phyloP scores from a whole-genome alignment of 306 rosid species.

The Rosa rugosa region DNA sequence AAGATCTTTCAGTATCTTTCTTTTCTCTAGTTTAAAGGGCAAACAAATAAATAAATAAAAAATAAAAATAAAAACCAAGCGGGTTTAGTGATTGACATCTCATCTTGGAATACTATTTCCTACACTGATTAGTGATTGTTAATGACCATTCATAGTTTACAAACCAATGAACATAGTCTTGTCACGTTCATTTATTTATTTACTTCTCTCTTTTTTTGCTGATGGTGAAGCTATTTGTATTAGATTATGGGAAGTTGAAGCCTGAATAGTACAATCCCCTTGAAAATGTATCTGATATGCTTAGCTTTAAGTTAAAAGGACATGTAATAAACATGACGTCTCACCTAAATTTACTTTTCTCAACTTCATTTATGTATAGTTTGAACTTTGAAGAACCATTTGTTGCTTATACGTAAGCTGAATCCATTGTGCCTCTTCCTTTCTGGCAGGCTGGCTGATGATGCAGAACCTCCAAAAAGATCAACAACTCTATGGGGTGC shows the following conservation, averaged over 20 bases:
- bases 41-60: not conserved
- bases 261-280: not conserved
- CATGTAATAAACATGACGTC: not conserved
- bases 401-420: conserved; percentile 8
- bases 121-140: not conserved
- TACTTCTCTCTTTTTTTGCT: not conserved
- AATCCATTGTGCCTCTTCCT: conserved; percentile 16
- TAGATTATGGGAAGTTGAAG: not conserved
- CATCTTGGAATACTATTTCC: not conserved
- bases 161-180: not conserved
- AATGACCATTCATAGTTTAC: not conserved
- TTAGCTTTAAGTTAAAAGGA: not conserved
- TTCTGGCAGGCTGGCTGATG: conserved; percentile 25
- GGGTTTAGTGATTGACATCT: not conserved
- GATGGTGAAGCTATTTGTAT: not conserved
- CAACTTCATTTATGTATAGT: not conserved
- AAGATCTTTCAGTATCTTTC: not conserved
- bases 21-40: not conserved
- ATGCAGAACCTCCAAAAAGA: conserved; percentile 26
- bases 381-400: too few species aligned
- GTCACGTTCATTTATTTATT: not conserved
- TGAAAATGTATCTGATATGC: not conserved
- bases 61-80: too few species aligned
- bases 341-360: not conserved
- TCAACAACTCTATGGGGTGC: conserved; percentile 59